Base-by-base conservation (phyloP, 345 rosid genomes). In the Eutrema yunnanense region DNA sequence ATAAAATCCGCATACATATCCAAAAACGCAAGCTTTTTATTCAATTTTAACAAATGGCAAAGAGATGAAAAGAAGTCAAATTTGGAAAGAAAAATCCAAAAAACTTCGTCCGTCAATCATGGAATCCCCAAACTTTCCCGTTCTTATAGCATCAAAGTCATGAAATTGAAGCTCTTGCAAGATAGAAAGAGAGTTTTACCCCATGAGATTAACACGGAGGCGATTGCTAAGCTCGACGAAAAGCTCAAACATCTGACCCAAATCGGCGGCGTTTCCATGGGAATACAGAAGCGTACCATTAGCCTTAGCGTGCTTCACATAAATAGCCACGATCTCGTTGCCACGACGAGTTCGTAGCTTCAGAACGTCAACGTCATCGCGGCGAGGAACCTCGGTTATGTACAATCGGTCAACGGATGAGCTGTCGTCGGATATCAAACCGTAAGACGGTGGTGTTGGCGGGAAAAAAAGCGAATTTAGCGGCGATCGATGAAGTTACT, bases 381-480 rank as follows among this genome's bases (percentile, higher is more conserved):
- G 84, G 80, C 84, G 81, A 27, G 89, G 94, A 0, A 87, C 80
- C 68, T 87, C 87, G 41, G 86, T 85, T 29, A 90, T 86, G 61
- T 60, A 73, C 0, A 89, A 79, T 1, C 81, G 73, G 53, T 77
- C 87, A 57, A 74, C 80, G 73, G 66, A 48, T 41, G 43, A 40
- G 14, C 65, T 79, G 4, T 79, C 89, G 76, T 80, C 84, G n/a
- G 75, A 50, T 38, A 76, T 80, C 13, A 88, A 81, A 3, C 43
- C 59, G 77, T 95, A 95, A 0, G 99, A 92, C 36, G 99, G 88
- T 33, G 99, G 99, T 26, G 53, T 86, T 42, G 99, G 99, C 76
- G 99, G 99, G 86, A 95, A 95, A 86, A 86, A 95, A 95, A 30
- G 98, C 98, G 82, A 95, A 95, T 81, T 92, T 95, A 14, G 99